Evolutionary conservation across 1,139 yeast genomes (phyloP), one percentile per base, ranked within the genome.

Genomic region (Pichia sp.): DNA sequence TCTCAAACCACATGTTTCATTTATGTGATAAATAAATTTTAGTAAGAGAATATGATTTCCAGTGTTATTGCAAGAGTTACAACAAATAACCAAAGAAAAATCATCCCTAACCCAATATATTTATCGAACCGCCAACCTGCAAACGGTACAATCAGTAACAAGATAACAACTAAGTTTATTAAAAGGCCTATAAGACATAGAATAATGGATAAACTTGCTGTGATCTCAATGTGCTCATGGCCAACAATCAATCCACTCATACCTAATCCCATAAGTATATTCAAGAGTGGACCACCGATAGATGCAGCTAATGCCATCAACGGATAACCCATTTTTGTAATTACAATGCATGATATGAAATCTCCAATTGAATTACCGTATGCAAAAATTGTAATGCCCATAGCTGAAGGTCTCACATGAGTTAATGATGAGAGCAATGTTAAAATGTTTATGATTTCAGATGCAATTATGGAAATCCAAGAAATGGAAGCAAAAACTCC

Each of bases 291-390:
- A 1, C 96, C 93, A 1, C 96, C 97, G 60, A 88, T 84, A 56
- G 96, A 89, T 0, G 97, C 96, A 12, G 94, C 84, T 32, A 91
- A 69, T 0, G 97, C 96, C 91, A 89, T 85, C 47, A 84, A 72
- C 0, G 96, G 89, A 66, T 79, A 81, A 0, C 96, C 96, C 77
- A 85, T 77, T 47, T 67, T 69, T 0, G 96, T 91, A 39, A 91
- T 79, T 0, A 95, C 84, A 38, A 82, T 67, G 54, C 91, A 88
- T 0, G 96, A 83, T 2, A 89, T 78, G 40, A 89, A 68, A 54
- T 91, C 98, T 5, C 96, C 96, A 5, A 86, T 64, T 0, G 96
- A 88, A 58, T 89, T 91, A 7, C 98, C 98, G 50, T 89, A 66
- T 0, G 97, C 96, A 65, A 89, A 88, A 0, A 89, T 72, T 0